phyloP scores from a whole-genome alignment of 2,329 filamentous ascomycete species.

The Sarocladiaceae sp. region DNA sequence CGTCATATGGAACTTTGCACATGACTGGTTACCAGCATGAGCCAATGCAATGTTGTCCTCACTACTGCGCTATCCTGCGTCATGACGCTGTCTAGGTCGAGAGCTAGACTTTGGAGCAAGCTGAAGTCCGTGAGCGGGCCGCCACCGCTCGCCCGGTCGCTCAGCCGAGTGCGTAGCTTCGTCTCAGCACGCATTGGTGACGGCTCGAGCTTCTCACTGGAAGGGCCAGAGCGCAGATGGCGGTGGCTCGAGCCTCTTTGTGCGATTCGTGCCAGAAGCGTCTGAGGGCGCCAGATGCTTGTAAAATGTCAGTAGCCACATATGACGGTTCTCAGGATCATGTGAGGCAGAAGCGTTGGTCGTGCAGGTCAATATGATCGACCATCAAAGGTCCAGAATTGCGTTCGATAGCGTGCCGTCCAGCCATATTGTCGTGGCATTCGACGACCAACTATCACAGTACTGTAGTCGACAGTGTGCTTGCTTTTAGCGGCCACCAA shows the following conservation, averaged over 20 bases:
- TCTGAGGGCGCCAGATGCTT: no score
- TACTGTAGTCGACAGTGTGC: background rate
- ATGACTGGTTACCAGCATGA: no score
- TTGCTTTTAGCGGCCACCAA: background rate
- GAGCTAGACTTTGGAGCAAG: background rate
- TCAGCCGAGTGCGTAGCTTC: slow-evolving; percentile 1
- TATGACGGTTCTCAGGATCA: no score
- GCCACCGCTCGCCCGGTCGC: slow-evolving; percentile 6
- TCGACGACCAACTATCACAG: no score
- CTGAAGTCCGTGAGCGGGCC: slow-evolving; percentile 9
- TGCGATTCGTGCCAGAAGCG: background rate
- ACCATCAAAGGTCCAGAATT: background rate
- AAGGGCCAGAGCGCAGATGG: background rate
- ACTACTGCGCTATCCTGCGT: background rate
- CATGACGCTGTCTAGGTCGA: slow-evolving; percentile 1
- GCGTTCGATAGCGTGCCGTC: background rate
- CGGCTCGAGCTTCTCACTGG: background rate
- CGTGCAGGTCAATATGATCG: no score
- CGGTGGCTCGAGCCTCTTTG: background rate
- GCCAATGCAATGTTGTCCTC: background rate
- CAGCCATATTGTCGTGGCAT: background rate
- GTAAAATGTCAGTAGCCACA: no score
- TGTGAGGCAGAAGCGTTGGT: no score
- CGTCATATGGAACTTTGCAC: no score
- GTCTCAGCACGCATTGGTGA: background rate